phyloP scores from a whole-genome alignment of 352 stramenopile genomes.

The Pythium myriotylum region DNA sequence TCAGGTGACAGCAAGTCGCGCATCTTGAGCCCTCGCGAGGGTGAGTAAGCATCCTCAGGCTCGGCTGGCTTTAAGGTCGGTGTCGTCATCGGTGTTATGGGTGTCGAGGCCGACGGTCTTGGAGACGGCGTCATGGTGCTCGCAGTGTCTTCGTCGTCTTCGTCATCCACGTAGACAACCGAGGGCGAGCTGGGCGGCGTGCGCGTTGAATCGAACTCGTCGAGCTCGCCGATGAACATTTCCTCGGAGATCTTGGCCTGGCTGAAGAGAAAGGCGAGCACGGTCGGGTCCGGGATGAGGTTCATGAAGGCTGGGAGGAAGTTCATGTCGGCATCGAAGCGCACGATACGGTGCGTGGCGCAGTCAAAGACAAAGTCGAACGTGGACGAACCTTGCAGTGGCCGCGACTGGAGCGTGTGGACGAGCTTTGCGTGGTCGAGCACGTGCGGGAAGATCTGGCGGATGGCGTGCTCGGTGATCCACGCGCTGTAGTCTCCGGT shows the following conservation, averaged over 20 bases:
- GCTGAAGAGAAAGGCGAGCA: constrained; percentile 21
- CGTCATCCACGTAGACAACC: neutral
- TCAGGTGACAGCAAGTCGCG: constrained; percentile 8
- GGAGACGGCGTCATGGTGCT: neutral
- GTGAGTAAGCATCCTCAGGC: neutral
- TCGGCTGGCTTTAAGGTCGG: too few relatives aligned
- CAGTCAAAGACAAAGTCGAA: constrained; percentile 26
- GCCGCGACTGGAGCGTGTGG: constrained; percentile 3
- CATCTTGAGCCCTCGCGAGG: constrained; percentile 11
- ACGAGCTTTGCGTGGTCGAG: constrained; percentile 14
- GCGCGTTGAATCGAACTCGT: constrained; percentile 11
- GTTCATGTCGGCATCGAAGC: constrained; percentile 25
- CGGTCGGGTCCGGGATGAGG: constrained; percentile 9
- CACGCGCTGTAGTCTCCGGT: constrained; percentile 8
- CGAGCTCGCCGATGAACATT: constrained; percentile 20
- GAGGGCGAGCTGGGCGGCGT: neutral
- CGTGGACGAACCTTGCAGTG: constrained; percentile 12
- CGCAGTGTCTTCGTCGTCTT: constrained; percentile 1
- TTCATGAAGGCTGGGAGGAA: constrained; percentile 24
- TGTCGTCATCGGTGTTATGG: neutral
- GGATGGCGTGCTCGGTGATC: constrained; percentile 9
- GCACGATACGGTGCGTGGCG: constrained; percentile 10
- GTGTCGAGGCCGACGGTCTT: neutral
- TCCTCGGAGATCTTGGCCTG: constrained; percentile 22
- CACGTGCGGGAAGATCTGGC: constrained; percentile 15